A percentile compares a stretch with the other conserved stretches of the same genome.
Conservation (phyloP, 805 yeast species). For the Starmerella bacillaris region DNA sequence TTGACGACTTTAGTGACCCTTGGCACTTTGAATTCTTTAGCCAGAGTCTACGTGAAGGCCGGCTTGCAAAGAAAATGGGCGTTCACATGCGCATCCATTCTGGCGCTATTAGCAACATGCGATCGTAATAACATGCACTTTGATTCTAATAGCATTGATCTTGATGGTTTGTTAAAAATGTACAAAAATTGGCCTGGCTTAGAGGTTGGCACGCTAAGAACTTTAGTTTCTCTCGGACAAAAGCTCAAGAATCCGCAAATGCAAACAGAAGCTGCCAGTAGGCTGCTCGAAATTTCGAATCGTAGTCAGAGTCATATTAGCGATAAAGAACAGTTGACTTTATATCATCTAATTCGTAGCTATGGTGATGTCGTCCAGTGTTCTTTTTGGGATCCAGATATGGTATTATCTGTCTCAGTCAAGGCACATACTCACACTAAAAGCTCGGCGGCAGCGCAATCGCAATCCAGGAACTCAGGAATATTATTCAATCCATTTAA, state of each 20-base stretch:
- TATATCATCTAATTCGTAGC: constrained; percentile 11
- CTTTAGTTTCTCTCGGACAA: constrained; percentile 15
- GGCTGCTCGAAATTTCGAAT: constrained; percentile 10
- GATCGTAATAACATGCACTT: constrained; percentile 11
- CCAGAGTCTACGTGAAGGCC: constrained; percentile 37
- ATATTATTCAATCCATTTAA: constrained; percentile 36
- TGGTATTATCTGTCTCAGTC: constrained; percentile 34
- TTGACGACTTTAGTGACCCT: no score
- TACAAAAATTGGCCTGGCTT: constrained; percentile 13
- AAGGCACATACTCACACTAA: constrained; percentile 11
- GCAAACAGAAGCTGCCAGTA: constrained; percentile 12
- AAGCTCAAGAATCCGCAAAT: constrained; percentile 9
- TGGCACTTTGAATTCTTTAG: no score
- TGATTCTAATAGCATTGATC: no score
- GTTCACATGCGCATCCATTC: constrained; percentile 46
- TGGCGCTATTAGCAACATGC: constrained; percentile 22
- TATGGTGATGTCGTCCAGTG: constrained; percentile 19
- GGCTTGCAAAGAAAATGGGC: constrained; percentile 50
- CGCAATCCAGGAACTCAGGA: constrained; percentile 4
- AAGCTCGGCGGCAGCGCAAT: constrained; percentile 1
- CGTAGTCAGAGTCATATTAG: constrained; percentile 1
- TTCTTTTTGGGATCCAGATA: constrained; percentile 57
- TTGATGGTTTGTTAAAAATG: constrained; percentile 10
- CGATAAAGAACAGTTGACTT: constrained; percentile 13
- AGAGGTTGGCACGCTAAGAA: constrained; percentile 12